These are phyloP conservation scores for Heritiera littoralis DNA, from an alignment of 345 rosid species.

Conservation along the genomic window DNA sequence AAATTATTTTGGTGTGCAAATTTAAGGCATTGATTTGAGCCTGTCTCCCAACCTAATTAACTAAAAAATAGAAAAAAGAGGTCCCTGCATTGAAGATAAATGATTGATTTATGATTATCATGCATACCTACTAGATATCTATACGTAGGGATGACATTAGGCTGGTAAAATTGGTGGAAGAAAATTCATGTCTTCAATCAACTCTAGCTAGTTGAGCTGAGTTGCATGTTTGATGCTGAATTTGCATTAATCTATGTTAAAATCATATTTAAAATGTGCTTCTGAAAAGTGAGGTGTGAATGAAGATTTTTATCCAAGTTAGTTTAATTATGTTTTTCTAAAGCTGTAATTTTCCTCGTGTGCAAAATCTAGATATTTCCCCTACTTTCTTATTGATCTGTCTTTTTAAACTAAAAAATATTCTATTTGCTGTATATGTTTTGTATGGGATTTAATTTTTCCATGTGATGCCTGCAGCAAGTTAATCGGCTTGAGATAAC, in stretches of 20 bases:
- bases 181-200: background rate
- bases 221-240: background rate
- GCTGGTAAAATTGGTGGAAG: background rate
- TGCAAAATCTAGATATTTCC: background rate
- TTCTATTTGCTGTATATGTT: background rate
- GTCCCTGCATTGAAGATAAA: background rate
- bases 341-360: background rate
- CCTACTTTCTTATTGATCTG: no score
- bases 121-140: background rate
- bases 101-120: background rate
- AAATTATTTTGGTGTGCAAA: background rate
- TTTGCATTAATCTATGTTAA: background rate
- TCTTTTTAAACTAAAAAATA: background rate
- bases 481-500: slow-evolving; percentile 53
- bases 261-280: background rate
- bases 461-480: slow-evolving; percentile 49
- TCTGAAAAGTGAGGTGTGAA: background rate
- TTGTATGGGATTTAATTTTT: slow-evolving; percentile 11
- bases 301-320: background rate
- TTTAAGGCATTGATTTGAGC: background rate
- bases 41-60: background rate
- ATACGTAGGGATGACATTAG: background rate
- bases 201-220: background rate
- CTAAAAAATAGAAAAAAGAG: background rate
- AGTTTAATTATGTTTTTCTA: background rate